Evolutionary conservation across 31 red algal genomes (phyloP).

Genomic region (Porphyra umbilicalis): DNA sequence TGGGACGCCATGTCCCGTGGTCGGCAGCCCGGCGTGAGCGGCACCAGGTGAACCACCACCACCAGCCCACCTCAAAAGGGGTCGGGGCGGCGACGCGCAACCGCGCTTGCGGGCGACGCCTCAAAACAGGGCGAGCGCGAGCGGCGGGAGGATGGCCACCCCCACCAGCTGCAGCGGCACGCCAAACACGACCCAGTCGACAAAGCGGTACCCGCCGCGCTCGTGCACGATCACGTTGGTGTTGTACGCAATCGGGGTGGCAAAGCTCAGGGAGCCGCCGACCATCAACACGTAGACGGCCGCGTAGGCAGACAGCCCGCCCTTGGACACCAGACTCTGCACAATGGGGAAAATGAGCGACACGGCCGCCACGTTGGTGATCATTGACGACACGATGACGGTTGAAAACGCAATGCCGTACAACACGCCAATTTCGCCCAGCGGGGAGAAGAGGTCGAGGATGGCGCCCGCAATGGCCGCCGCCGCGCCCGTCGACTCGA

Average conservation of each 20-base stretch:
- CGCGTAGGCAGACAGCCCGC: slow-evolving; percentile 12
- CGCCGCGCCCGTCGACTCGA: slow-evolving; percentile 41
- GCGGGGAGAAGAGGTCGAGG: slow-evolving; percentile 22
- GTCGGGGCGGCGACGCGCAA: too few relatives aligned
- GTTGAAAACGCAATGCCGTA: slow-evolving; percentile 42
- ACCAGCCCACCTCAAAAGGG: too few relatives aligned
- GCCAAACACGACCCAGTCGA: slow-evolving; percentile 26
- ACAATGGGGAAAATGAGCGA: slow-evolving; percentile 31
- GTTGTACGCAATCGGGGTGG: slow-evolving; percentile 36
- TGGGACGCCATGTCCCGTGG: too few relatives aligned
- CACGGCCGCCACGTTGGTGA: slow-evolving; percentile 58
- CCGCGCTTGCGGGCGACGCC: not conserved
- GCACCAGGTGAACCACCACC: too few relatives aligned
- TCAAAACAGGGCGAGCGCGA: not conserved
- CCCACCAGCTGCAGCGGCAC: slow-evolving; percentile 11
- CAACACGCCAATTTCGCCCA: slow-evolving; percentile 38
- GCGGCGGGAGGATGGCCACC: not conserved
- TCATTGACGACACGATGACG: slow-evolving; percentile 33
- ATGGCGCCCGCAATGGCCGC: slow-evolving; percentile 26
- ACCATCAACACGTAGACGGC: slow-evolving; percentile 38
- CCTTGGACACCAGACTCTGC: not conserved
- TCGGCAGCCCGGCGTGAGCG: too few relatives aligned
- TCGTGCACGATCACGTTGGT: slow-evolving; percentile 57
- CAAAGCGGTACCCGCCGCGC: slow-evolving; percentile 21
- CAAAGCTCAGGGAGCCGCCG: slow-evolving; percentile 28